Base-by-base conservation (phyloP, 768 basidiomycete genomes). In the Mycena belliarum region DNA sequence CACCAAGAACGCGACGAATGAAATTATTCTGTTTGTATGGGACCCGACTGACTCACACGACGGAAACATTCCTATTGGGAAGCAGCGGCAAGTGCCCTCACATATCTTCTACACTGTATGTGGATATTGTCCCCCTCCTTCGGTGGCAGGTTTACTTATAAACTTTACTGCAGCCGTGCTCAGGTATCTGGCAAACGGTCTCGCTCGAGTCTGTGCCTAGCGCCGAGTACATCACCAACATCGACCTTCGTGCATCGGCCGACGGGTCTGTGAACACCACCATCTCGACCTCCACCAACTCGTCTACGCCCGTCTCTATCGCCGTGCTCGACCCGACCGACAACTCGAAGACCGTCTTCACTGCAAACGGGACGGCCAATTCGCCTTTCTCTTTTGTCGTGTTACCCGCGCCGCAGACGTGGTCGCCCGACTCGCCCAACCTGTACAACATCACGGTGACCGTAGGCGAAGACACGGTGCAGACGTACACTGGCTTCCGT, bases 101-200 rank as follows among this genome's bases (percentile, higher is more conserved):
- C 49, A 51, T 14, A 51, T 51, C 25, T 51, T 51, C 24, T 51
- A 42, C 40, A 51, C 49, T 18, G 49, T 51, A 21, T 20, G 49
- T 35, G 4, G 11, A 26, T 40, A 11, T 41, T n/a, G n/a, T n/a
- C n/a, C n/a, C n/a, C 28, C 5, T 25, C 18, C 42, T 26, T 51
- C 29, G 10, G 10, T 14, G 15, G 21, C 18, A 18, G 33, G 24
- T 28, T 41, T 20, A n/a, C 49, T 51, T 18, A 41, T 12, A 38
- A 40, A 28, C 40, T 5, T 21, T n/a, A 38, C 6, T 4, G 6
- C 37, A 51, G 49, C 49, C 49, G 1, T 51, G 49, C 40, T 25
- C 49, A 4, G 49, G 49, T 8, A 51, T 51, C 38, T 51, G 49
- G 49, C 49, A 51, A 24, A 51, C 49, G 11, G 49, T 51, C 49